Conservation (phyloP, 176 grass and related monocot genomes). For the Guadua angustifolia region DNA sequence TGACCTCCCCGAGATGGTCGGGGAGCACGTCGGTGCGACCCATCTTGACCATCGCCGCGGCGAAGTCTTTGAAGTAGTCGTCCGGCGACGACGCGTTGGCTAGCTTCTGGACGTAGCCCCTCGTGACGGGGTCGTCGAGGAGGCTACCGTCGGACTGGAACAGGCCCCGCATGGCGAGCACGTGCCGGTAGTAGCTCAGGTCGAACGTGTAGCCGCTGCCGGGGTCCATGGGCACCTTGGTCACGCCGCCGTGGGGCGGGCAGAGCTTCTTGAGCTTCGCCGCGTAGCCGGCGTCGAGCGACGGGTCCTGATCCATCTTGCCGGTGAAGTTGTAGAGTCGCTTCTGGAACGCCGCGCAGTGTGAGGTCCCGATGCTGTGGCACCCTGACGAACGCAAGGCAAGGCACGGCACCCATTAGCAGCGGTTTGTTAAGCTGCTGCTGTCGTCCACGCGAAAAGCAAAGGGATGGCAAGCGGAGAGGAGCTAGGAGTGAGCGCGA, state of each 20-base stretch:
- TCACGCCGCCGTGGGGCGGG: not conserved
- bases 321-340: slow-evolving; percentile 74
- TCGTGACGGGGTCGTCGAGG: slow-evolving; percentile 53
- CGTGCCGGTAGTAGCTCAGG: slow-evolving; percentile 69
- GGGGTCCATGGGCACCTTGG: slow-evolving; percentile 61
- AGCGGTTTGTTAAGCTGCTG: slow-evolving; percentile 12
- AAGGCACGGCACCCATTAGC: not conserved
- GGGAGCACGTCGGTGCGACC: slow-evolving; percentile 64
- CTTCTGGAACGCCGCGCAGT: slow-evolving; percentile 59
- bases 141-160: slow-evolving; percentile 66
- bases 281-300: slow-evolving; percentile 47
- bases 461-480: not conserved
- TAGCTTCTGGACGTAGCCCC: slow-evolving; percentile 56
- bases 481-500: not conserved
- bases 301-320: slow-evolving; percentile 60
- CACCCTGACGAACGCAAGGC: slow-evolving; percentile 33
- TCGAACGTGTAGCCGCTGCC: slow-evolving; percentile 54
- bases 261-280: slow-evolving; percentile 53
- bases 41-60: slow-evolving; percentile 58
- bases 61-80: slow-evolving; percentile 56
- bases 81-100: slow-evolving; percentile 50
- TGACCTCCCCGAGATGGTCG: slow-evolving; percentile 41
- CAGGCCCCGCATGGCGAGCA: slow-evolving; percentile 48
- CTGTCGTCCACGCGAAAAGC: slow-evolving; percentile 33
- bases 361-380: slow-evolving; percentile 67